Evolutionary conservation across 2,329 filamentous ascomycete genomes (phyloP).

Genomic region (Colletotrichum sp.): DNA sequence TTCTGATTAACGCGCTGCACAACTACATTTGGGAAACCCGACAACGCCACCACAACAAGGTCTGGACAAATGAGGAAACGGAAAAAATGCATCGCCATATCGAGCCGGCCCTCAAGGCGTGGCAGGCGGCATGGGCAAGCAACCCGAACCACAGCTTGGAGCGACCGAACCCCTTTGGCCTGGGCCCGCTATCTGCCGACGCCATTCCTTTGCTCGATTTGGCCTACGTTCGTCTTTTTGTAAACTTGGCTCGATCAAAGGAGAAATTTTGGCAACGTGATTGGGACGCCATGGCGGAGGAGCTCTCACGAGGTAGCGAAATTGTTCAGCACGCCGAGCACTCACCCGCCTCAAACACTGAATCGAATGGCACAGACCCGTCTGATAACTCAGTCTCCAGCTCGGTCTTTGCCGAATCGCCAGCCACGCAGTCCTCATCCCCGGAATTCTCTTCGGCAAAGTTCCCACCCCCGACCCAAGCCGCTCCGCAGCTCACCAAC

Average conservation of each 20-base stretch:
- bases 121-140: slow-evolving; percentile 90
- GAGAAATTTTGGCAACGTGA: slow-evolving; percentile 94
- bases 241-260: slow-evolving; percentile 90
- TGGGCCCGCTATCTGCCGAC: slow-evolving; percentile 85
- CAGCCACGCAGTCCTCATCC: slow-evolving; percentile 55
- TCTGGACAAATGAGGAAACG: slow-evolving; percentile 91
- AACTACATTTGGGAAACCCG: slow-evolving; percentile 99
- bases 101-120: slow-evolving; percentile 90
- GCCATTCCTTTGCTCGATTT: slow-evolving; percentile 90
- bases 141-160: slow-evolving; percentile 86
- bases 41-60: slow-evolving; percentile 83
- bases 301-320: slow-evolving; percentile 79
- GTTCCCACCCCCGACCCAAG: slow-evolving; percentile 30
- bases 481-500: slow-evolving; percentile 27
- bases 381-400: slow-evolving; percentile 52
- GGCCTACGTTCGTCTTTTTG: slow-evolving; percentile 90
- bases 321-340: slow-evolving; percentile 75
- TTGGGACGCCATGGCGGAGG: slow-evolving; percentile 89
- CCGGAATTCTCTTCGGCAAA: slow-evolving; percentile 49
- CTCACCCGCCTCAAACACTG: slow-evolving; percentile 56
- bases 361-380: slow-evolving; percentile 46
- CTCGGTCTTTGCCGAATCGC: slow-evolving; percentile 55
- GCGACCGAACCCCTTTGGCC: slow-evolving; percentile 81
- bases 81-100: slow-evolving; percentile 97
- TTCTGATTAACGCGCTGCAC: slow-evolving; percentile 92